Conservation (phyloP, 1,284 basidiomycete genomes). For the Schizophyllum commune region DNA sequence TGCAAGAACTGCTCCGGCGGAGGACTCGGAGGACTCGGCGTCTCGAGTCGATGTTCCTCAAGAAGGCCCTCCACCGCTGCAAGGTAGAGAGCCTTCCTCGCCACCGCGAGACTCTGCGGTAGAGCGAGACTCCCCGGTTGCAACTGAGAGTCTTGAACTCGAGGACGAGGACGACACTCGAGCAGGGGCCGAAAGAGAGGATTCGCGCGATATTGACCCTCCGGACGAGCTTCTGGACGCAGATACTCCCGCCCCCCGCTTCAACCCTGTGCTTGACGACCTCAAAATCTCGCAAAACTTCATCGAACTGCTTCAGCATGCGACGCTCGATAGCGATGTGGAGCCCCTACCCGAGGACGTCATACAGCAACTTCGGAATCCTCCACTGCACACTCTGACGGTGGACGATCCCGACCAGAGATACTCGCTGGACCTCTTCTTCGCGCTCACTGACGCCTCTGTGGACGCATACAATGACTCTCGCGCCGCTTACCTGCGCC, state of each 20-base stretch:
- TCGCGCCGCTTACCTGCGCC: conserved; percentile 9
- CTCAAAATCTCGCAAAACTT: background rate
- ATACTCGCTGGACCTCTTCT: conserved; percentile 11
- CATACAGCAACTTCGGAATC: conserved; percentile 4
- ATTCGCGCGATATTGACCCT: background rate
- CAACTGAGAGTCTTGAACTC: background rate
- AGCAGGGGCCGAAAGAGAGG: background rate
- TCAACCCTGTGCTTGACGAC: background rate
- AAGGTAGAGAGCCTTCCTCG: conserved; percentile 33
- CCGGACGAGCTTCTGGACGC: background rate
- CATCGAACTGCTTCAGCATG: background rate
- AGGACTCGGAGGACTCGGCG: no score
- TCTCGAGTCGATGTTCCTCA: no score
- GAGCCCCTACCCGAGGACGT: background rate
- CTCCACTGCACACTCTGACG: background rate
- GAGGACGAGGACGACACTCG: background rate
- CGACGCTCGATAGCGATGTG: background rate
- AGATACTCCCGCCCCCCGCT: background rate
- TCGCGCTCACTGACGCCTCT: conserved; percentile 16
- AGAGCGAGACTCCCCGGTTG: no score
- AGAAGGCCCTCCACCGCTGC: no score
- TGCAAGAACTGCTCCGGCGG: no score
- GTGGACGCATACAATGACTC: conserved; percentile 16
- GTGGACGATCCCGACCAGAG: conserved; percentile 2
- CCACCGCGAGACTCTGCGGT: no score